Base-by-base conservation (phyloP, 768 basidiomycete genomes). In the Rhodocollybia butyracea region DNA sequence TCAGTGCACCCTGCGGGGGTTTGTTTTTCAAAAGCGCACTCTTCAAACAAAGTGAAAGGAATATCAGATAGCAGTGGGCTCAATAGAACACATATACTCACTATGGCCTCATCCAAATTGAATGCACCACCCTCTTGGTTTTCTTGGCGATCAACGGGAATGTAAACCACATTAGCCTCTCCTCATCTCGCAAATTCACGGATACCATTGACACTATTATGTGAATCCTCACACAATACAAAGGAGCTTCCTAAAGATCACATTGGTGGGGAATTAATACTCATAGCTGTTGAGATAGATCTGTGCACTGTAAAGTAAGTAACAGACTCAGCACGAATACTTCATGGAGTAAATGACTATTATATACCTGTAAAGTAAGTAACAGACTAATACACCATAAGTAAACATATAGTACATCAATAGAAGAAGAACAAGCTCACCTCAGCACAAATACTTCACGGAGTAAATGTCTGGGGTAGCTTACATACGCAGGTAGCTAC, bases 201-300 rank as follows among this genome's bases (percentile, higher is more conserved):
- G 57, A 92, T 87, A 8, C 90, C 90, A 61, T 92, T 86, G 19
- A 92, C 84, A 58, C 88, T 91, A 63, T 91, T 92, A 66, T 94
- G 91, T 5, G 88, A 86, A 68, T 94, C 91, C 13, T 79, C 76
- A 19, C 86, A 81, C 54, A 93, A 82, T 46, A 93, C 78, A 63
- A 84, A 85, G 43, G 68, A 69, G 48, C 84, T 80, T n/a, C 75
- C 78, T 36, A 71, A 65, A 67, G 31, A 11, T 19, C 83, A 58
- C 87, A 90, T 63, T 91, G 91, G 66, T n/a, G 90, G n/a, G n/a
- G n/a, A 68, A n/a, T n/a, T 15, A 78, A 76, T 17, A 85, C 80
- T 54, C 92, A 81, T 46, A 62, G n/a, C n/a, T n/a, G n/a, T n/a
- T n/a, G n/a, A n/a, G n/a, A n/a, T n/a, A n/a, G n/a, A n/a, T n/a